These are phyloP conservation scores for Mycena capillaripes DNA, from an alignment of 768 basidiomycete genomes.

Conservation along the genomic window DNA sequence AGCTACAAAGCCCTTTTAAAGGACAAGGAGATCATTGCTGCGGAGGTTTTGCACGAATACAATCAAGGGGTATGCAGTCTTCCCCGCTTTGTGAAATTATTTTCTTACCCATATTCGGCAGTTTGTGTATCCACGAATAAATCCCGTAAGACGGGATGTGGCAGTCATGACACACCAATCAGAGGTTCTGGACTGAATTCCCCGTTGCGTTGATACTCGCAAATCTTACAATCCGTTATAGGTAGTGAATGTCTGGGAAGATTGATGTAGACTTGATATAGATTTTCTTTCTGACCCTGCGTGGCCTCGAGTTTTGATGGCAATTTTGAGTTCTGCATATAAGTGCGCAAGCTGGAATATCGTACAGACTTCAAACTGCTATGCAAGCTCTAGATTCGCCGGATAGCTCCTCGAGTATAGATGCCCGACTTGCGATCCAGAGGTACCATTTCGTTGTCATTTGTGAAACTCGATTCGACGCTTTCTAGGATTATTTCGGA, in stretches of 20 bases:
- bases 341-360: neutral
- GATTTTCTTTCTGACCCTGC: constrained; percentile 7
- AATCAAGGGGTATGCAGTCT: constrained; percentile 73
- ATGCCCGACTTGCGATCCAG: constrained; percentile 9
- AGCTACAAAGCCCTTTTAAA: constrained; percentile 78
- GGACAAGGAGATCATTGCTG: constrained; percentile 80
- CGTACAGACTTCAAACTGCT: neutral
- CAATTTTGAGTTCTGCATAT: neutral
- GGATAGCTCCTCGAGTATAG: neutral
- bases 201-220: too few relatives aligned
- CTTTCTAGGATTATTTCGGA: constrained; percentile 7
- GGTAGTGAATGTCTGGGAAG: constrained; percentile 45
- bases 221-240: too few relatives aligned
- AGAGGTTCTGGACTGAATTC: constrained; percentile 54
- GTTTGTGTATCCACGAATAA: constrained; percentile 89
- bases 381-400: neutral
- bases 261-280: constrained; percentile 10
- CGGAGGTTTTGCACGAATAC: constrained; percentile 89
- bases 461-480: neutral
- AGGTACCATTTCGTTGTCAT: neutral
- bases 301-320: constrained; percentile 4
- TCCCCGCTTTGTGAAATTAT: neutral
- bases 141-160: constrained; percentile 82
- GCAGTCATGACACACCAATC: constrained; percentile 90
- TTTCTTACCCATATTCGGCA: constrained; percentile 43